These are phyloP conservation scores for Pseudocercospora fuligena DNA, from an alignment of 2,329 filamentous ascomycete genomes.

Conservation along the genomic window DNA sequence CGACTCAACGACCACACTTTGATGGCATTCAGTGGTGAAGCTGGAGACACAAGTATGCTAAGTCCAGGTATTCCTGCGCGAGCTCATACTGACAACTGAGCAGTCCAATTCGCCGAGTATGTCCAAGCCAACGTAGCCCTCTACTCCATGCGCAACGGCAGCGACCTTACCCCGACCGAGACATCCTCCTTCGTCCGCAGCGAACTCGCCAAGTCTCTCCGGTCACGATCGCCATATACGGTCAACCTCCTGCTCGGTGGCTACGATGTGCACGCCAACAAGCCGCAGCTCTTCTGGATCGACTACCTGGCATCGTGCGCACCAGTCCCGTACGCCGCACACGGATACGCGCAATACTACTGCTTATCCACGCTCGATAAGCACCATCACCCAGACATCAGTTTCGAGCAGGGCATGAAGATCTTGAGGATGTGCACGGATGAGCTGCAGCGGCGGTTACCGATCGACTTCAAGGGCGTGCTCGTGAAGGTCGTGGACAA, in stretches of 20 bases:
- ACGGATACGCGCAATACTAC: constrained; percentile 99
- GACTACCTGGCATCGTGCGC: constrained; percentile 35
- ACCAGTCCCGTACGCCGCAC: constrained; percentile 90
- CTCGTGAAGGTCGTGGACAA: constrained; percentile 92
- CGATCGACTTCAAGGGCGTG: constrained; percentile 96
- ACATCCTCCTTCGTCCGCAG: constrained; percentile 92
- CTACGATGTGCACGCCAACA: constrained; percentile 83
- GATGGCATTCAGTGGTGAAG: constrained; percentile 94
- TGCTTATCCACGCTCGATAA: constrained; percentile 97
- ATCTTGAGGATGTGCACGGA: constrained; percentile 93
- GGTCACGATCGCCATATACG: constrained; percentile 92
- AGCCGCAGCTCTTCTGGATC: constrained; percentile 37
- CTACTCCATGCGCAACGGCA: constrained; percentile 97
- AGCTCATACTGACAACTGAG: not conserved
- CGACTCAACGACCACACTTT: constrained; percentile 90
- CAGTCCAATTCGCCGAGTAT: constrained; percentile 98
- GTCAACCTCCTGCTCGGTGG: constrained; percentile 96
- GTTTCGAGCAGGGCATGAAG: constrained; percentile 86
- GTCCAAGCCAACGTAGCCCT: constrained; percentile 98
- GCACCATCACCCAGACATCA: constrained; percentile 95
- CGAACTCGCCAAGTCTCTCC: constrained; percentile 87
- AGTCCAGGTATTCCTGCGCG: not conserved
- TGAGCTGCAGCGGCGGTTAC: constrained; percentile 93
- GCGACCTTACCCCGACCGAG: constrained; percentile 85
- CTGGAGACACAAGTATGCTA: constrained; percentile 83